Base-by-base conservation (phyloP, 2,329 filamentous ascomycete genomes). In the Calycina marina region DNA sequence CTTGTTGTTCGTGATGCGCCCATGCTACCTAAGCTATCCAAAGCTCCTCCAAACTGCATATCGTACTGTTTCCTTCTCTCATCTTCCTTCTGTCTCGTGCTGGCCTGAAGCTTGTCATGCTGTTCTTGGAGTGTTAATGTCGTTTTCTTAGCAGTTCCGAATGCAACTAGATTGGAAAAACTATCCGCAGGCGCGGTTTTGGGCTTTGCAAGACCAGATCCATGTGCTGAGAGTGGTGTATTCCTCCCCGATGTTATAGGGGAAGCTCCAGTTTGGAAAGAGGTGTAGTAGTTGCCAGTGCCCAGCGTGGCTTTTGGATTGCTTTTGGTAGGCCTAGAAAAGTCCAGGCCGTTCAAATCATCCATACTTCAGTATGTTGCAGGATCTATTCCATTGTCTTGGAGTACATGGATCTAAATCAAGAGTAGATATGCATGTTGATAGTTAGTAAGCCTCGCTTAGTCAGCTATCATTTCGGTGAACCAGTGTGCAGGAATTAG, bases 81-180 rank as follows among this genome's bases (percentile, higher is more conserved):
- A 37, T 77, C 77, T 39, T 85, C 80, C 52, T 88, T 81, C 52
- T 62, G 71, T 18, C 67, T 63, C 56, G 72, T 82, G 55, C 77
- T 72, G 4, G 63, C 67, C 41, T 73, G 67, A 22, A 78, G 55
- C 38, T 69, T 71, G 40, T 72, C 69, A 55, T 83, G 81, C 47
- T 84, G 77, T 55, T 93, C 82, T 42, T 80, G 71, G 43, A 93
- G 58, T 39, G 72, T 78, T 11, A 94, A 62, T 41, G 79, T 90
- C 54, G 74, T 77, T 17, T 67, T 69, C 33, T 55, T 55, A 26
- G 59, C 57, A 17, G 67, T 56, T 29, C 69, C 69, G 47, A 78
- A 73, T 43, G 67, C 73, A 39, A 85, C 63, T 31, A 90, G 61
- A 47, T 75, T 79, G 48, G 81, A 80, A 57, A 90, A 90, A 60